Conservation (phyloP, 352 stramenopile genomes). For the Phytopythium boreale region DNA sequence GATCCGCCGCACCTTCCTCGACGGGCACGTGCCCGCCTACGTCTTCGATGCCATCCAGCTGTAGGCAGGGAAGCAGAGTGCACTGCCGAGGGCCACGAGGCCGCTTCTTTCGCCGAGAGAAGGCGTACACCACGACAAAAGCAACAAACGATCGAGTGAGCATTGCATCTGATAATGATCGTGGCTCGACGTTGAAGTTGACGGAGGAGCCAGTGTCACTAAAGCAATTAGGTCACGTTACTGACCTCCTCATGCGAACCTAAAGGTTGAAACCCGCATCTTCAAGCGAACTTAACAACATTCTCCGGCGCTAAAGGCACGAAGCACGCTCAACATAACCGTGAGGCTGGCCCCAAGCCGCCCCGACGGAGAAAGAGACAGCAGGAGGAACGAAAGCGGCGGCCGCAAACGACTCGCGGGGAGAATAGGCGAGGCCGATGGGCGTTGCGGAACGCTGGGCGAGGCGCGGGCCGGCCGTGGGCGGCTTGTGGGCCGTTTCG, state of each 20-base stretch:
- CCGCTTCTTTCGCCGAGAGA: neutral
- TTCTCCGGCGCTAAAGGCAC: conserved; percentile 1
- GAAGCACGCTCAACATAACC: neutral
- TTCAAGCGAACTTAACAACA: conserved; percentile 2
- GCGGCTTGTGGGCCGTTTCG: neutral
- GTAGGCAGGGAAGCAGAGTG: conserved; percentile 12
- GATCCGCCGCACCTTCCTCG: conserved; percentile 78
- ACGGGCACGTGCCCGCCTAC: conserved; percentile 85
- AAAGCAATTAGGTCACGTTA: neutral
- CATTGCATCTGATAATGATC: neutral
- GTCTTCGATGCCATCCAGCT: conserved; percentile 88
- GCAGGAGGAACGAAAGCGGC: neutral
- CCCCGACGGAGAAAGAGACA: conserved; percentile 1
- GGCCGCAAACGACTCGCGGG: neutral
- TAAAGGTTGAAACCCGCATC: neutral
- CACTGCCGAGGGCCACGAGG: neutral
- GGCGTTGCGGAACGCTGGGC: neutral
- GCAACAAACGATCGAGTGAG: neutral
- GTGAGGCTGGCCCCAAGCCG: neutral
- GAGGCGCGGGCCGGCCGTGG: neutral
- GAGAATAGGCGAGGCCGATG: neutral
- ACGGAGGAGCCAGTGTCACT: neutral
- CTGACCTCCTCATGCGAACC: neutral
- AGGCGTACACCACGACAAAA: neutral
- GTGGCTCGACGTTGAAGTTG: conserved; percentile 2